Percentiles rank a stretch among this genome's conserved stretches.
These are phyloP conservation scores for Phoenix dactylifera DNA, from an alignment of 176 grass and related monocot species.

Conservation along the genomic window DNA sequence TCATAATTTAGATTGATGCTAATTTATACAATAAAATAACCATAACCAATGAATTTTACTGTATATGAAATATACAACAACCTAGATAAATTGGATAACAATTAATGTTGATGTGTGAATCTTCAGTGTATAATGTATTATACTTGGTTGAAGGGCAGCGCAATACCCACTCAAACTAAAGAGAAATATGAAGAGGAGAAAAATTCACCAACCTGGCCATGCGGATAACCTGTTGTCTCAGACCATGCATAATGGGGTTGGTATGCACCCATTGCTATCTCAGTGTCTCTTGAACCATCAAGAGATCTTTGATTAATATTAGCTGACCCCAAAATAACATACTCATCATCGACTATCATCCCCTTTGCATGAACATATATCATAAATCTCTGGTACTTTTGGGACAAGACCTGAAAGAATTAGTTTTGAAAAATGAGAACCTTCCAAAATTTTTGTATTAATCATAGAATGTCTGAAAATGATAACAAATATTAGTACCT, in stretches of 20 bases:
- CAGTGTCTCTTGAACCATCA: slow-evolving; percentile 67
- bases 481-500: no score
- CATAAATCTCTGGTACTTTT: slow-evolving; percentile 60
- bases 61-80: no score
- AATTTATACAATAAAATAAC: no score
- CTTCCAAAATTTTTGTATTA: no score
- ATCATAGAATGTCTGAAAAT: no score
- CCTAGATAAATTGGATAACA: no score
- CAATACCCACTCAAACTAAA: not conserved
- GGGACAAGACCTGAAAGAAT: slow-evolving; percentile 15
- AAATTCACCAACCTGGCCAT: slow-evolving; percentile 31
- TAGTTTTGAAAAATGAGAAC: no score
- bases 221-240: not conserved
- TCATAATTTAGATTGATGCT: no score
- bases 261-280: slow-evolving; percentile 77
- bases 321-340: slow-evolving; percentile 78
- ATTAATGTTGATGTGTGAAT: no score
- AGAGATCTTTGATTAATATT: slow-evolving; percentile 92
- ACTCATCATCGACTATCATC: slow-evolving; percentile 92
- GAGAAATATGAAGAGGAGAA: not conserved
- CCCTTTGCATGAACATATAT: slow-evolving; percentile 89
- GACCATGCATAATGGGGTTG: slow-evolving; percentile 40
- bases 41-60: no score
- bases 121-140: no score
- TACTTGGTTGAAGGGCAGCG: not conserved